Evolutionary conservation across 352 stramenopile species (phyloP), one percentile per base, ranked within the genome.

Genomic region (Phytophthora tentaculata): DNA sequence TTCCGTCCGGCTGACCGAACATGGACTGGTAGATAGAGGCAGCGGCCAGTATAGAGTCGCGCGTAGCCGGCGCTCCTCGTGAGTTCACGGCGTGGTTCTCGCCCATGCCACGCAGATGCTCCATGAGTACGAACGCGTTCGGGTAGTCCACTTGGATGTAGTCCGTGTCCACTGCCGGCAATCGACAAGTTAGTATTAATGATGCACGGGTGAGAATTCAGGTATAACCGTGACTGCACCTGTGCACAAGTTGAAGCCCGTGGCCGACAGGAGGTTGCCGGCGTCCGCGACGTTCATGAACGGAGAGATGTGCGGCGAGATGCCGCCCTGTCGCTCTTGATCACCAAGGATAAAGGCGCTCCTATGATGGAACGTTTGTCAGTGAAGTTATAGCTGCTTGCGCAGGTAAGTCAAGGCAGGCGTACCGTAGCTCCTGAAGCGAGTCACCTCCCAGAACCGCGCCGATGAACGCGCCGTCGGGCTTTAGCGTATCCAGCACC

Each of bases 261-360:
- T 94, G 43, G 82, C 85, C 47, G 94, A 88, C 23, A 99, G 73
- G 12, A 99, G 74, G 49, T 90, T 90, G 23, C 97, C 97, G 19
- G 96, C 95, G 67, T 99, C 96, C 0, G 94, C 84, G n/a, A 99
- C 80, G 63, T 98, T 97, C 44, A 98, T 93, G 71, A 98, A 98
- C 0, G 98, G 98, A 32, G 96, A 98, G 19, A 98, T 89, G 70
- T 99, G 97, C 6, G 96, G 84, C 23, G 90, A 96, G 35, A 99
- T 95, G 20, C 97, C 97, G 17, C 97, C 97, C 52, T 98, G 88
- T 12, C 96, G 92, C 63, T 97, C 97, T 73, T 99, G 84, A 73
- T 99, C 97, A 0, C 92, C 94, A 5, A 99, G 77, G 24, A 98
- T 96, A 41, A 99, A 91, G 1, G 94, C 85, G 63, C 85, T 96